Base-by-base conservation (phyloP, 148 eudicot genomes). In the Linanthus parryae region DNA sequence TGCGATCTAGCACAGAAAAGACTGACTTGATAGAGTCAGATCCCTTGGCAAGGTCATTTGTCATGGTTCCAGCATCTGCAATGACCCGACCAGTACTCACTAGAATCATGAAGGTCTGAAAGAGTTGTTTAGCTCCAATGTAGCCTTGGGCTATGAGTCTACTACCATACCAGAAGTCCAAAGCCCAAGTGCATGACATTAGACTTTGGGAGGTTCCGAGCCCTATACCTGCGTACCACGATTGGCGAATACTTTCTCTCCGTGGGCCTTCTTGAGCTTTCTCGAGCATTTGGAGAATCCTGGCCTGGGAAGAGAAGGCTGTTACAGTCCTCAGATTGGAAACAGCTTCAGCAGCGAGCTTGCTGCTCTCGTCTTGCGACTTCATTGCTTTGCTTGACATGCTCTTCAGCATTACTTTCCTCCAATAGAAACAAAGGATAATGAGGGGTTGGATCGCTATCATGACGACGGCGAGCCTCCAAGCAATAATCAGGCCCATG, bases 281-380 rank as follows among this genome's bases (percentile, higher is more conserved):
- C n/a, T 17, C 9, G 6, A 49, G 31, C 23, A 49, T 1, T 7
- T 49, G 29, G 10, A 49, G 38, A 14, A 49, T 49, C 10, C 54
- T 36, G 23, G 11, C 27, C 18, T 49, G 54, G 38, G 54, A 49
- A 2, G 38, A 49, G 27, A 49, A 49, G 7, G 54, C 54, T 1
- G 37, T 29, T 36, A 49, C 54, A 3, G 54, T 49, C 14, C 54
- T 36, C 23, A 49, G 24, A 49, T 49, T 49, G 18, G 38, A 49
- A n/a, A 49, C 38, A 9, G 54, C 54, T 49, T 49, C 54, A 0
- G 54, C 29, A 28, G 54, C 54, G 3, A 49, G 38, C 54, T 49
- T 28, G 54, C 54, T 30, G 38, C 54, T 49, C 18, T 49, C 24
- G 4, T 49, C 23, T 30, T 49, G 38, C 22, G 54, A 22, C 13